Base-by-base conservation (phyloP, 2,329 filamentous ascomycete genomes). In the Ascochyta koolunga region DNA sequence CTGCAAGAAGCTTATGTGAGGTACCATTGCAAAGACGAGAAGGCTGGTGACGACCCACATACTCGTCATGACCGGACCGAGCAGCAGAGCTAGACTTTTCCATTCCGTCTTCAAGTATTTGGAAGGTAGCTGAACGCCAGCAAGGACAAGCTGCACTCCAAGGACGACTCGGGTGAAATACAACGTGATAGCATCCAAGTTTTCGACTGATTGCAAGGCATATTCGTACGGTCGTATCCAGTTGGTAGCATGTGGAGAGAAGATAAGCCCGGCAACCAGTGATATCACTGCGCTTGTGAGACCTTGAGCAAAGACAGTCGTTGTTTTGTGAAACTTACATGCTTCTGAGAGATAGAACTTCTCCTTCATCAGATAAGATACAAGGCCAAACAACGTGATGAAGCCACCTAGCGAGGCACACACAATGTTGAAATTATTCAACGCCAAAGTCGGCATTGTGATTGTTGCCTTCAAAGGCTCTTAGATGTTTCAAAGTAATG, bases 301-400 rank as follows among this genome's bases (percentile, higher is more conserved):
- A 39, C 5, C n/a, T 6, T 13, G 9, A 35, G 16, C 3, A 27
- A 32, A 6, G 5, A 22, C 16, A 16, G 5, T 11, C 2, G 8
- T n/a, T 16, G n/a, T 13, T 25, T 22, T n/a, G 5, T 15, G 15
- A 21, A 18, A 85, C 89, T 72, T 79, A 93, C 91, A 79, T 47
- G 93, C 90, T 82, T 97, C 93, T 1, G 91, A 96, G 1, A 97
- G 82, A 72, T 96, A 96, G 70, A 90, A 93, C 53, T 86, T 89
- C 77, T 96, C 93, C 71, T 97, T 96, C 69, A 90, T 82, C 16
- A 96, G 82, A 70, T 92, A 96, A 0, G 91, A 96, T 0, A 97
- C 91, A 37, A 97, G 78, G 3, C 91, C 92, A 68, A 96, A 97
- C n/a, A 96, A 64, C 0, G 90, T 91, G 58, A 97, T 87, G 77